Base-by-base conservation (phyloP, 2,329 filamentous ascomycete genomes). In the Didymellaceae sp. region DNA sequence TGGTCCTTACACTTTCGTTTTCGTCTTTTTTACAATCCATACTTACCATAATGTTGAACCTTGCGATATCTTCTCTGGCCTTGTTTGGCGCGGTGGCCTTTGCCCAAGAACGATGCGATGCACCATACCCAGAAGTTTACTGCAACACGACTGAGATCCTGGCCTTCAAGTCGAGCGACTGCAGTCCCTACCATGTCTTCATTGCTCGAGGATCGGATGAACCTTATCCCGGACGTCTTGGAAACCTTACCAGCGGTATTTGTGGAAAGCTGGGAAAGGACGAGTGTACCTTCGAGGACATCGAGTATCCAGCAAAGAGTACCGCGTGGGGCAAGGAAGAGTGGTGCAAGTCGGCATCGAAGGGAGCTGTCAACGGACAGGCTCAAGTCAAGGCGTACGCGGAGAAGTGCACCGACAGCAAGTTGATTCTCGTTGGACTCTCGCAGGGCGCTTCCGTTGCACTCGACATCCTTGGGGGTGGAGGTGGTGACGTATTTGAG, bases 401-500 rank as follows among this genome's bases (percentile, higher is more conserved):
- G 10, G 49, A 65, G 30, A 62, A 65, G 39, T 69, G 66, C 26
- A 63, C 63, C 0, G 52, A 68, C 33, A 57, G 55, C 45, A 69
- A 66, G 37, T 45, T 69, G 52, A 62, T 69, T 1, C 39, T 68
- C 0, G 22, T 68, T 14, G 66, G 66, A 2, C 64, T 57, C 20
- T 65, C 61, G 5, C 65, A 68, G 39, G 66, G 66, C 3, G 66
- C 44, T 2, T 52, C 61, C 0, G 66, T 69, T 1, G 56, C 58
- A 21, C 58, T 63, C 45, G 65, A 69, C 38, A 63, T 68, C 35
- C 38, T 69, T 2, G 63, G 65, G 22, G 65, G 66, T n/a, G 65
- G 65, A 11, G 66, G 66, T 13, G 65, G 65, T 7, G 16, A 48
- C 9, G 58, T 61, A 3, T 66, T 67, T 18, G 53, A 54, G 6